Base-by-base conservation (phyloP, 352 stramenopile species). In the Poterioochromonas sp. region DNA sequence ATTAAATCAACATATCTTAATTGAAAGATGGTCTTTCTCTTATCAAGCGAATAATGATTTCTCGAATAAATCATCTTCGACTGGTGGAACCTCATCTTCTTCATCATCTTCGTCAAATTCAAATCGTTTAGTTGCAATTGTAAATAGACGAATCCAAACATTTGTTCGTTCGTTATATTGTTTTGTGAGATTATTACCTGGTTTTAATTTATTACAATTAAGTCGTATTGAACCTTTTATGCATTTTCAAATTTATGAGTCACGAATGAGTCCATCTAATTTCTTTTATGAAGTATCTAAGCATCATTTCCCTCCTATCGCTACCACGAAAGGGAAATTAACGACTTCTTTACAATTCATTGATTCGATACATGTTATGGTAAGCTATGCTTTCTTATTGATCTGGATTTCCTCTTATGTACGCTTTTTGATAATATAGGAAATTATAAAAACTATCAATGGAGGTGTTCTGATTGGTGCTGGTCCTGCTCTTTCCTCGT, bases 161-260 rank as follows among this genome's bases (percentile, higher is more conserved):
- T 68, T 68, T 29, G 5, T 35, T 15, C 5, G 63, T 41, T n/a
- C 35, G n/a, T 73, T 73, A 32, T 47, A 73, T 49, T 32, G 63
- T 47, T 73, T 73, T 49, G 34, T 73, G 35, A 8, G 63, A 41
- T 29, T 73, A 3, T 49, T 73, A 43, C 63, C 63, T 8, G 63
- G 29, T 20, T 73, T 47, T 73, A 40, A 73, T 40, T 12, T 40
- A 29, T 49, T 47, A 34, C 63, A 73, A 12, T 73, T 26, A 43
- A 47, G 20, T 32, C 63, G 5, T 32, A 39, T 37, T 8, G 26
- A 44, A 47, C 32, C 11, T 29, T 3, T 29, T 29, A 73, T 73
- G 20, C 20, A 15, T 26, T 43, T 73, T 51, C 63, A 47, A 47
- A 73, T 73, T 34, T 44, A 73, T 47, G 32, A 40, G 2, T 5